These are phyloP conservation scores for Trametes sanguinea DNA, from an alignment of 768 basidiomycete genomes.

Conservation along the genomic window DNA sequence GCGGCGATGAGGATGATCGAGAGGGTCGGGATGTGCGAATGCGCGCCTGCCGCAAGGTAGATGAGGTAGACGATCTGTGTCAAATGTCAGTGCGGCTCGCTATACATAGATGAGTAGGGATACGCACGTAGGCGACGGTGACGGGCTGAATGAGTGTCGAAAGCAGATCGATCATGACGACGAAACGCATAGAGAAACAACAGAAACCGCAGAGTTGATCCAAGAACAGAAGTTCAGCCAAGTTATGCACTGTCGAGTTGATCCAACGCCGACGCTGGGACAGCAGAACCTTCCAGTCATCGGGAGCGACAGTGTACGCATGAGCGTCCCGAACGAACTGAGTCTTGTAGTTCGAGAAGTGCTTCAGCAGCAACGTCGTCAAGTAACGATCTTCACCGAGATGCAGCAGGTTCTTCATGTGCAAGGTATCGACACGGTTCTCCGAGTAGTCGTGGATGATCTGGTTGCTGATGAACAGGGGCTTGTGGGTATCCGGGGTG, in stretches of 20 bases:
- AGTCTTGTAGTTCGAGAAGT: constrained; percentile 93
- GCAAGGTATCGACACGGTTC: constrained; percentile 94
- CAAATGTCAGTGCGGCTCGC: constrained; percentile 19
- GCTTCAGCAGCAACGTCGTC: constrained; percentile 92
- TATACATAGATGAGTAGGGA: neutral
- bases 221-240: constrained; percentile 89
- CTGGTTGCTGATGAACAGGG: constrained; percentile 87
- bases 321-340: constrained; percentile 94
- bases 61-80: constrained; percentile 83
- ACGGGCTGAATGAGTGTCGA: constrained; percentile 86
- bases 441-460: constrained; percentile 93
- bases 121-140: constrained; percentile 84
- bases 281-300: constrained; percentile 90
- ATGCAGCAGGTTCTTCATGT: constrained; percentile 98
- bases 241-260: constrained; percentile 97
- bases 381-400: constrained; percentile 99
- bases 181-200: constrained; percentile 98
- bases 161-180: constrained; percentile 95
- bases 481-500: constrained; percentile 94
- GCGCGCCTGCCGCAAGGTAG: constrained; percentile 69
- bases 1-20: constrained; percentile 93
- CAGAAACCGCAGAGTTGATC: constrained; percentile 95
- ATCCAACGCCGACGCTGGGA: constrained; percentile 99
- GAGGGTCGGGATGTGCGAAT: constrained; percentile 70
- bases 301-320: constrained; percentile 93